Percentiles rank a stretch among this genome's conserved stretches.
Evolutionary conservation across 2,329 filamentous ascomycete species (phyloP).

Genomic region (Colletotrichum abscissum): DNA sequence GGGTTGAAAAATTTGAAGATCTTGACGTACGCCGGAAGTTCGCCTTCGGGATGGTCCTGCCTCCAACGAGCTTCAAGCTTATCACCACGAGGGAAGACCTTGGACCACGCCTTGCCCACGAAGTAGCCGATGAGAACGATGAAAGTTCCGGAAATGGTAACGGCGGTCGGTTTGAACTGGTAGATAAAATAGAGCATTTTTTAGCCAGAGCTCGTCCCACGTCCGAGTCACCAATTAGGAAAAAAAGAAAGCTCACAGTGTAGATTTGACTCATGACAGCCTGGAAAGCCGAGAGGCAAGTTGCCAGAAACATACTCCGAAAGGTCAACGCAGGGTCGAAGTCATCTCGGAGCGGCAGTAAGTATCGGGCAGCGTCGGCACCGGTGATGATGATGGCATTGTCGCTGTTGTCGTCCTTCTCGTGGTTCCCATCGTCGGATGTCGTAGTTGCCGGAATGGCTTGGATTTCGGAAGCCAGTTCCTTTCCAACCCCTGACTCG

Average conservation of each 20-base stretch:
- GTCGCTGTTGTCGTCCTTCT: constrained; percentile 44
- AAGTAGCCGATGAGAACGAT: constrained; percentile 69
- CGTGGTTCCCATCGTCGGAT: constrained; percentile 31
- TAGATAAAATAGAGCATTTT: background rate
- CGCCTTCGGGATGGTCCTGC: constrained; percentile 51
- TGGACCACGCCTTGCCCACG: constrained; percentile 59
- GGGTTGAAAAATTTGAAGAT: constrained; percentile 59
- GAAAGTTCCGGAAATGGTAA: constrained; percentile 63
- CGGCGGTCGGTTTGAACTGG: constrained; percentile 63
- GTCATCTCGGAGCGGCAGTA: constrained; percentile 65
- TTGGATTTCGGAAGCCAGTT: constrained; percentile 39
- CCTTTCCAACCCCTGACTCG: constrained; percentile 26
- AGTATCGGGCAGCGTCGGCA: constrained; percentile 58
- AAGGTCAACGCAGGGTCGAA: constrained; percentile 63
- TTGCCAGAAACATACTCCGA: constrained; percentile 62
- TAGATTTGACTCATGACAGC: constrained; percentile 68
- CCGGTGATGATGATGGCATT: constrained; percentile 63
- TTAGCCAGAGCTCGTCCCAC: background rate
- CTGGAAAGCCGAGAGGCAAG: constrained; percentile 62
- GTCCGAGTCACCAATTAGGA: background rate
- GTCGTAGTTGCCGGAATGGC: constrained; percentile 20
- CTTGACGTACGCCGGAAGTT: constrained; percentile 53
- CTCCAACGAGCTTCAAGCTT: constrained; percentile 59
- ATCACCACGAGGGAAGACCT: constrained; percentile 63
- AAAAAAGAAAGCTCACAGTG: constrained; percentile 48